Evolutionary conservation across 192 early-diverging fungal genomes (phyloP).

Genomic region (Fimicolochytrium jonesii): DNA sequence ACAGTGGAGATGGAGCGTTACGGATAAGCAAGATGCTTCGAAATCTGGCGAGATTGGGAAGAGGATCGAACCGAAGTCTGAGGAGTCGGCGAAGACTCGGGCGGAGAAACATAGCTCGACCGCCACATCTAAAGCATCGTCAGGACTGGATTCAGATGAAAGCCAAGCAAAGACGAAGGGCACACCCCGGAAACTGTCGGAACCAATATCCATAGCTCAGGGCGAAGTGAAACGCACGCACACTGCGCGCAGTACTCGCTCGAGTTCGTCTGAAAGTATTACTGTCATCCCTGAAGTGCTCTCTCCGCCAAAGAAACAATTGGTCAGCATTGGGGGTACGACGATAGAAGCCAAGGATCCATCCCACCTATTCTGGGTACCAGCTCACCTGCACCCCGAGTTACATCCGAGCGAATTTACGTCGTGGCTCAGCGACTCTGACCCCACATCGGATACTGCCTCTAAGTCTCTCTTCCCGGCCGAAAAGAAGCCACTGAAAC

Average conservation of each 20-base stretch:
- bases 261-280: constrained; percentile 5
- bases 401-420: constrained; percentile 26
- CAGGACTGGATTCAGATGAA: too few relatives aligned
- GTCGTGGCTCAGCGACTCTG: constrained; percentile 16
- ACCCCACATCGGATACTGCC: not conserved
- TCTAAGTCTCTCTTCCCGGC: not conserved
- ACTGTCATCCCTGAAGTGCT: constrained; percentile 21
- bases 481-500: constrained; percentile 19
- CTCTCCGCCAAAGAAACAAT: constrained; percentile 11
- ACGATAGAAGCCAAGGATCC: constrained; percentile 24
- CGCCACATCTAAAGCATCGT: too few relatives aligned
- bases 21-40: not conserved
- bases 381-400: constrained; percentile 31
- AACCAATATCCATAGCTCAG: too few relatives aligned
- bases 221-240: too few relatives aligned
- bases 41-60: not conserved
- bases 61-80: not conserved
- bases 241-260: constrained; percentile 1
- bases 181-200: too few relatives aligned
- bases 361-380: constrained; percentile 31
- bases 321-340: constrained; percentile 9
- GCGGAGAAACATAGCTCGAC: too few relatives aligned
- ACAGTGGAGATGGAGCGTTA: not conserved
- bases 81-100: not conserved
- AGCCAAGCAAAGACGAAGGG: too few relatives aligned